Base-by-base conservation (phyloP, 768 basidiomycete species). In the Atractiella rhizophila region DNA sequence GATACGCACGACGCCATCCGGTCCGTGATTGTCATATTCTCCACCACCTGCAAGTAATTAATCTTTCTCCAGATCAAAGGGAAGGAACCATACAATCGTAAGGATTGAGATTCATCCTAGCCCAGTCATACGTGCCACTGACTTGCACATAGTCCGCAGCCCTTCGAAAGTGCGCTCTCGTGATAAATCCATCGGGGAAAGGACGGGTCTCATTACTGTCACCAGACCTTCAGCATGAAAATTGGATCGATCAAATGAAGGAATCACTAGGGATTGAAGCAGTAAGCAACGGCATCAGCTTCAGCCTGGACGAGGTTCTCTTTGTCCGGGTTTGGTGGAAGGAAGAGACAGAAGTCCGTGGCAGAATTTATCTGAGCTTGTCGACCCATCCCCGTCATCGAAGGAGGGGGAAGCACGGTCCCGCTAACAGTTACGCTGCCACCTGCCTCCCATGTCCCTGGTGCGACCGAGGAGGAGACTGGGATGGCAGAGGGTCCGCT, bases 241-340 rank as follows among this genome's bases (percentile, higher is more conserved):
- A n/a, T n/a, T n/a, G n/a, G n/a, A n/a, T n/a, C n/a, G n/a, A n/a
- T n/a, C n/a, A n/a, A n/a, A n/a, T n/a, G n/a, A n/a, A n/a, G n/a
- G n/a, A n/a, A n/a, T n/a, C n/a, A n/a, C n/a, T 30, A 40, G 2
- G 39, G 39, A 7, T 31, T 19, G 19, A 40, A 29, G 39, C 39
- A 40, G 20, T 40, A 40, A 16, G 39, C 39, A 16, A 40, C 39
- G 7, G 39, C 39, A 1, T 26, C 20, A 13, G 39, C 39, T 24
- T 40, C 39, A 15, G 39, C 39, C 4, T 40, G 29, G 15, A 40
- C 39, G 16, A 40, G 21, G 39, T 40, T 40, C 29, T 40, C 4
- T 2, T 6, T 31, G 12, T 20, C 33, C 9, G 39, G 28, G 20
- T 40, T 31, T 20, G 39, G 39, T 12, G 28, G 39, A 28, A 40